Evolutionary conservation across 106 monocot species (phyloP).

Genomic region (Platanthera guangdongensis): DNA sequence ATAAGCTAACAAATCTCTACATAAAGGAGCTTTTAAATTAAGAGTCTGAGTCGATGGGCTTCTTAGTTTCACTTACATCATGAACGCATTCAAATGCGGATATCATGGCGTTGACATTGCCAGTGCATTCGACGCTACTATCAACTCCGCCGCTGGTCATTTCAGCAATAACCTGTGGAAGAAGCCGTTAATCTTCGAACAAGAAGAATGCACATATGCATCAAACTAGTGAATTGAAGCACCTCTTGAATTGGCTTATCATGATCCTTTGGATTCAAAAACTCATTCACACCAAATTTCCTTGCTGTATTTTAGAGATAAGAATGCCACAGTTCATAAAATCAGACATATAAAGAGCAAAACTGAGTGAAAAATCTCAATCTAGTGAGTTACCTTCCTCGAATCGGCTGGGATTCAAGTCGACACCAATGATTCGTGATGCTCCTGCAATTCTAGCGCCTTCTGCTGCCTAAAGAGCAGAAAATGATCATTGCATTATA

Average conservation of each 20-base stretch:
- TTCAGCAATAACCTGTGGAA: constrained; percentile 18
- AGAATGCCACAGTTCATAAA: not conserved
- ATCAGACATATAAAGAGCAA: not conserved
- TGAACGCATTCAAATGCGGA: constrained; percentile 35
- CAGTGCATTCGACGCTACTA: constrained; percentile 25
- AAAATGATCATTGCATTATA: not conserved
- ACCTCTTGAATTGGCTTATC: constrained; percentile 12
- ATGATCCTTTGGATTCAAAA: constrained; percentile 11
- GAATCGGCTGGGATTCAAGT: not conserved
- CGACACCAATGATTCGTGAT: constrained; percentile 7
- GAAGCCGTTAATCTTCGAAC: not conserved
- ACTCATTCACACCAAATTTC: constrained; percentile 6
- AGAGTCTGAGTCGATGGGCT: not conserved
- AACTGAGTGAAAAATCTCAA: not conserved
- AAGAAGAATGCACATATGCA: not conserved
- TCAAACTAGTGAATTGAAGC: not conserved
- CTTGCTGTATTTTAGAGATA: not conserved
- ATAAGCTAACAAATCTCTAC: not conserved
- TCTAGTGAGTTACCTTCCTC: not conserved
- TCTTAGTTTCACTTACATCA: constrained; percentile 15
- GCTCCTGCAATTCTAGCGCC: constrained; percentile 10
- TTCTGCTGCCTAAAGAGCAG: not conserved
- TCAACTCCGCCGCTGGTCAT: constrained; percentile 37
- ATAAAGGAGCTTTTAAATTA: not conserved
- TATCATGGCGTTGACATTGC: constrained; percentile 29